Conservation (phyloP, 2,329 filamentous ascomycete genomes). For the Tolypocladium capitatum region DNA sequence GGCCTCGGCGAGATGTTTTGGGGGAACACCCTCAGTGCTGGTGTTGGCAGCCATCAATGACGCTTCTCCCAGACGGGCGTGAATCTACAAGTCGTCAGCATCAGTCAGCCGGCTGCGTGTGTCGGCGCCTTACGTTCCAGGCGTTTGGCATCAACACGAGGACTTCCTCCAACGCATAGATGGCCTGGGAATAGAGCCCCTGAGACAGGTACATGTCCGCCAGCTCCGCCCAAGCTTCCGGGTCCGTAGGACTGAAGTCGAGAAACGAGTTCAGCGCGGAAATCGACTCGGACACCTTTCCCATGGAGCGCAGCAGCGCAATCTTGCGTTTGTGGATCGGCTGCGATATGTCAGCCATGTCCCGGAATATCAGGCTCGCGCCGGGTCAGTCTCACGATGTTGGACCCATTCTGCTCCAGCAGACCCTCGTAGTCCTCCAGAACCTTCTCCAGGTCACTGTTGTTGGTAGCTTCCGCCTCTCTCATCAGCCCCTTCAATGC, state of each 20-base stretch:
- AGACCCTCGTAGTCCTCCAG: slow-evolving; percentile 68
- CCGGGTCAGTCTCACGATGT: slow-evolving; percentile 47
- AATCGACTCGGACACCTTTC: slow-evolving; percentile 58
- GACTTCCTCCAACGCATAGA: slow-evolving; percentile 84
- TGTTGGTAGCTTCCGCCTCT: slow-evolving; percentile 63
- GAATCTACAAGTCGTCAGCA: slow-evolving; percentile 45
- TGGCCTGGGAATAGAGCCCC: slow-evolving; percentile 67
- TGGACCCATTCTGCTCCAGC: slow-evolving; percentile 59
- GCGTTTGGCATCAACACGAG: slow-evolving; percentile 77
- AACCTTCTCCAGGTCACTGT: slow-evolving; percentile 52
- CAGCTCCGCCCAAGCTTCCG: slow-evolving; percentile 86
- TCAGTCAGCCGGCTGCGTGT: neutral
- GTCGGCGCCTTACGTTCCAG: slow-evolving; percentile 64
- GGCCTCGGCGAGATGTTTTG: slow-evolving; percentile 53
- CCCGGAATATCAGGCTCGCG: slow-evolving; percentile 1
- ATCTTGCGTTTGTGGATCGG: slow-evolving; percentile 75
- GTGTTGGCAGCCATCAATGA: slow-evolving; percentile 54
- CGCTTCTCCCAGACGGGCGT: slow-evolving; percentile 76
- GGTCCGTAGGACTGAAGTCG: slow-evolving; percentile 76
- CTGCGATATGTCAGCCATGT: slow-evolving; percentile 28
- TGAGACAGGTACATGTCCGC: slow-evolving; percentile 74
- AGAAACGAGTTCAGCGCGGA: slow-evolving; percentile 60
- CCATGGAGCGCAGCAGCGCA: slow-evolving; percentile 64
- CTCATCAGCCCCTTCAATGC: slow-evolving; percentile 71
- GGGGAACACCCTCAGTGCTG: slow-evolving; percentile 23